Evolutionary conservation across 2,329 filamentous ascomycete genomes (phyloP), one percentile per base, ranked within the genome.

Genomic region (Didymosphaeria variabile): DNA sequence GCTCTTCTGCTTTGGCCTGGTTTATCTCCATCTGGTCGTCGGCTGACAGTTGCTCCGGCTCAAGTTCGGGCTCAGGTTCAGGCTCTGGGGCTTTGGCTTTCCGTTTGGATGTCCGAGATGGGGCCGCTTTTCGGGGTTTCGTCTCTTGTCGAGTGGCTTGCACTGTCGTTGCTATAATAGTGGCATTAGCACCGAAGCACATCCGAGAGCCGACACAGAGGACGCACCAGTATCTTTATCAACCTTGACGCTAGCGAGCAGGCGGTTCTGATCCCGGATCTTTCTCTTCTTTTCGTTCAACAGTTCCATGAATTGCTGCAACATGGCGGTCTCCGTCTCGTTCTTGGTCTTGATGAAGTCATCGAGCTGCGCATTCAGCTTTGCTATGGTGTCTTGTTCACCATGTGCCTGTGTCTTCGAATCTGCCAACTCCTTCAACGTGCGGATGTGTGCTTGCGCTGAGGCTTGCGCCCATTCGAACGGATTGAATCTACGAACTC

Each of bases 241-340:
- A 12, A 79, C 72, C 55, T 88, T 87, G 72, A 86, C 85, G 32
- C 80, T 78, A 17, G 82, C 81, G 26, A 93, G 77, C 21, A 91
- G 77, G 42, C 86, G 84, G 69, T 91, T 88, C 77, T 93, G 90
- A 68, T 93, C 86, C 46, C 91, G 81, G 53, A 94, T 93, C 78
- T 91, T 93, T 55, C 89, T 81, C 77, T 94, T 94, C 80, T 94
- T 94, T 74, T 90, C 87, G 68, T 94, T 94, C 1, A 94, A 80
- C 2, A 94, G 80, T 58, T 86, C 82, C 57, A 87, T 85, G 68
- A 92, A 92, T 73, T 92, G 92, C 62, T 86, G 85, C 1, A 94
- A 78, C 58, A 94, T 79, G 19, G 84, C 83, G 1, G 84, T 83
- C 76, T 94, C 91, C 63, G 92, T 85, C 19, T 87, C 85, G 50